Conservation (phyloP, 495 filamentous ascomycete species). For the Aspergillus bridgeri region DNA sequence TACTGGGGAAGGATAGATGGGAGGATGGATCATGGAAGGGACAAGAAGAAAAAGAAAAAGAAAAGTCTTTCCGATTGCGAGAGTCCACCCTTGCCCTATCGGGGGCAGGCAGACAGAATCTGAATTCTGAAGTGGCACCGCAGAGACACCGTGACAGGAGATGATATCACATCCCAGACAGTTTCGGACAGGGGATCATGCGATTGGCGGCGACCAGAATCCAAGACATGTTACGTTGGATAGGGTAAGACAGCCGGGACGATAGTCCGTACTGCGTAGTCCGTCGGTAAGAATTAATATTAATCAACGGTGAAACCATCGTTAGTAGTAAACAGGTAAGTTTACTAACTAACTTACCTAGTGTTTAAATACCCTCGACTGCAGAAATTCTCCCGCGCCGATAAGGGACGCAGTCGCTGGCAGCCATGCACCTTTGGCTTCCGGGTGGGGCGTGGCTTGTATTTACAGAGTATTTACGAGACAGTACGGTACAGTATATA, state of each 20-base stretch:
- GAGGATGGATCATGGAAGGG: background rate
- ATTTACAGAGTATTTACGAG: no score
- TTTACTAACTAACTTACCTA: no score
- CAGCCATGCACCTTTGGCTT: background rate
- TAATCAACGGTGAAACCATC: no score
- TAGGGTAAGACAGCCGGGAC: conserved; percentile 11
- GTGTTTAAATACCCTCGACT: no score
- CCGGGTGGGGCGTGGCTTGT: background rate
- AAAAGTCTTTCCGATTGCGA: no score
- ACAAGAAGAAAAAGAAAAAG: conserved; percentile 1
- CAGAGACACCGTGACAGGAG: background rate
- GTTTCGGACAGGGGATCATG: background rate
- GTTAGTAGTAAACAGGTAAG: no score
- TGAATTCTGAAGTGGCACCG: conserved; percentile 1
- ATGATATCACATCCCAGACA: background rate
- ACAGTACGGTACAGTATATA: background rate
- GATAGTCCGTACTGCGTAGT: no score
- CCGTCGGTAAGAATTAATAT: no score
- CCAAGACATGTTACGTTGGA: conserved; percentile 7
- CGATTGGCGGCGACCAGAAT: conserved; percentile 11
- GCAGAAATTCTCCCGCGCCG: no score
- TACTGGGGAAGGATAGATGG: background rate
- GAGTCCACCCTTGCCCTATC: no score
- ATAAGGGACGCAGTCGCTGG: no score
- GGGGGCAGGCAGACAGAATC: background rate